These are phyloP conservation scores for Manihot esculenta DNA, from an alignment of 441 rosid genomes.

Conservation along the genomic window DNA sequence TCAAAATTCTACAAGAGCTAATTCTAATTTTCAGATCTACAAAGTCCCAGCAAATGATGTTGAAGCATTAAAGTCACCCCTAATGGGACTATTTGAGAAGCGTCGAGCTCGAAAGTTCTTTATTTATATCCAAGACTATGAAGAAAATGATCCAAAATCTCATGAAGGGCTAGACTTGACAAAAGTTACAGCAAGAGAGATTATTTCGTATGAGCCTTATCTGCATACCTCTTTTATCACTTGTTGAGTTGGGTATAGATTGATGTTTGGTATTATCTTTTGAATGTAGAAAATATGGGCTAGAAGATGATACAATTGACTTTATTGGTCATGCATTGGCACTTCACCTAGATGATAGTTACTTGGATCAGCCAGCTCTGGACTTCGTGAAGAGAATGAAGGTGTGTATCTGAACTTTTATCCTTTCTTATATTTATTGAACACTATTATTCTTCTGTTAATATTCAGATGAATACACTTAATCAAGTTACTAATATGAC, in stretches of 20 bases:
- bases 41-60: conserved; percentile 85
- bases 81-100: conserved; percentile 90
- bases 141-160: conserved; percentile 74
- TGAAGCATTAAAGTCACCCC: conserved; percentile 87
- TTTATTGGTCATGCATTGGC: conserved; percentile 93
- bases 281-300: conserved; percentile 64
- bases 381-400: conserved; percentile 85
- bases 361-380: conserved; percentile 67
- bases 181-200: conserved; percentile 66
- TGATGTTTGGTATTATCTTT: background rate
- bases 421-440: background rate
- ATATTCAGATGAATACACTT: no score
- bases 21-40: conserved; percentile 48
- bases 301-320: conserved; percentile 83
- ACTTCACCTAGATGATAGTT: conserved; percentile 71
- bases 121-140: conserved; percentile 74
- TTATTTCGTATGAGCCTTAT: conserved; percentile 53
- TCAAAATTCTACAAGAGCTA: background rate
- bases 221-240: background rate
- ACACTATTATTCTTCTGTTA: no score
- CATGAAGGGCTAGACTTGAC: conserved; percentile 88
- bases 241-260: no score
- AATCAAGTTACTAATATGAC: no score
- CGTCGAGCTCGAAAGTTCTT: conserved; percentile 88
- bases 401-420: conserved; percentile 35